Percentiles rank a stretch among this genome's conserved stretches.
phyloP scores from a whole-genome alignment of 805 yeast species.

The Cyberlindnera veronae region DNA sequence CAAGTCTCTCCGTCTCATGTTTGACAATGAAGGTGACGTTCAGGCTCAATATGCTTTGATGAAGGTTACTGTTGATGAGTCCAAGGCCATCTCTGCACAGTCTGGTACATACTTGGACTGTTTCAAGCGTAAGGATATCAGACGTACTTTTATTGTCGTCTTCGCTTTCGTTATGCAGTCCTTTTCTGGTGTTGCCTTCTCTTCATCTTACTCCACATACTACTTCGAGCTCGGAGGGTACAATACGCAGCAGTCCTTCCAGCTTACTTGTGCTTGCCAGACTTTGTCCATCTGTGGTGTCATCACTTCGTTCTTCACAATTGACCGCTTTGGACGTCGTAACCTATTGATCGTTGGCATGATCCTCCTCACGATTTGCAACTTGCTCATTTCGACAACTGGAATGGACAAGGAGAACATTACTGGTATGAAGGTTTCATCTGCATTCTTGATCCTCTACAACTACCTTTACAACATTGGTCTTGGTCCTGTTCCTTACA shows the following conservation, averaged over 20 bases:
- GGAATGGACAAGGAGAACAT: conserved; percentile 16
- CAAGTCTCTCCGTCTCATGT: conserved; percentile 27
- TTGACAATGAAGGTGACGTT: conserved; percentile 17
- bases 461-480: conserved; percentile 33
- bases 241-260: conserved; percentile 38
- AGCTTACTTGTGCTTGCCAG: conserved; percentile 32
- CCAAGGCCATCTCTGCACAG: conserved; percentile 26
- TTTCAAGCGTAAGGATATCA: conserved; percentile 38
- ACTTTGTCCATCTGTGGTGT: conserved; percentile 31
- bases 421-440: conserved; percentile 22
- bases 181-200: conserved; percentile 43
- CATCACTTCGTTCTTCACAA: conserved; percentile 29
- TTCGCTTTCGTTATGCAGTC: conserved; percentile 39
- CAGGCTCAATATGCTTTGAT: conserved; percentile 32
- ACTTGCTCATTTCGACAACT: conserved; percentile 26
- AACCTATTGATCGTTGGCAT: conserved; percentile 29
- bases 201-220: conserved; percentile 43
- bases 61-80: conserved; percentile 29
- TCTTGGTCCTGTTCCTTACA: conserved; percentile 37
- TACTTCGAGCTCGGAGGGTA: conserved; percentile 46
- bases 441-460: conserved; percentile 29
- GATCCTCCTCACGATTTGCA: conserved; percentile 23
- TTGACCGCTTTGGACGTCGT: conserved; percentile 32
- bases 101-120: conserved; percentile 37
- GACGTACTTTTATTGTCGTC: conserved; percentile 38